These are phyloP conservation scores for Heterobasidion irregulare DNA, from an alignment of 1,284 basidiomycete genomes.

Conservation along the genomic window DNA sequence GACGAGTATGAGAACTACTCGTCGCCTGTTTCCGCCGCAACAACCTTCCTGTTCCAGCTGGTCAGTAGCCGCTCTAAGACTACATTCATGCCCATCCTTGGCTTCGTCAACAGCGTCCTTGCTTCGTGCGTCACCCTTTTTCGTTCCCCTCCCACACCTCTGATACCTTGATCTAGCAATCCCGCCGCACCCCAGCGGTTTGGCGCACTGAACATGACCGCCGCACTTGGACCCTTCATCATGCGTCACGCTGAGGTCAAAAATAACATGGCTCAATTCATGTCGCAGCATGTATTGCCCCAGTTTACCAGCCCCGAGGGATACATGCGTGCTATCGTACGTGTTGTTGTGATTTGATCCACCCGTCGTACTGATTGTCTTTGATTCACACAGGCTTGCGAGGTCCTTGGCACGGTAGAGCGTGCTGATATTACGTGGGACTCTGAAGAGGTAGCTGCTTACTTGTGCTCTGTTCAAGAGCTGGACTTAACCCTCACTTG, in stretches of 20 bases:
- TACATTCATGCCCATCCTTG: constrained; percentile 71
- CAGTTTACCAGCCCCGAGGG: constrained; percentile 58
- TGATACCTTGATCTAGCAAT: constrained; percentile 25
- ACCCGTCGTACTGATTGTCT: constrained; percentile 2
- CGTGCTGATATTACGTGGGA: constrained; percentile 63
- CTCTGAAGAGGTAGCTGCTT: constrained; percentile 44
- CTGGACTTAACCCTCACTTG: background rate
- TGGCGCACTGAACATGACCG: constrained; percentile 77
- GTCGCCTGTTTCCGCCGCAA: constrained; percentile 70
- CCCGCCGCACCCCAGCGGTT: constrained; percentile 60
- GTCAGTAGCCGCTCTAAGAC: constrained; percentile 71
- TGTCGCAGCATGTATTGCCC: constrained; percentile 64
- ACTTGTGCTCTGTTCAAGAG: background rate
- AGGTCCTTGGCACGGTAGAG: constrained; percentile 68
- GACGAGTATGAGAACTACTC: constrained; percentile 77
- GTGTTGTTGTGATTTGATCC: constrained; percentile 19
- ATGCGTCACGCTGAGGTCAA: constrained; percentile 76
- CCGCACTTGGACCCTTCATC: constrained; percentile 66
- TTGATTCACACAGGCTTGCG: constrained; percentile 54
- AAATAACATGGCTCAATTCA: constrained; percentile 68
- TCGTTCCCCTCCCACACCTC: background rate
- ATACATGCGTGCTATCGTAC: constrained; percentile 69
- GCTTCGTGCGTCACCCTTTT: constrained; percentile 40
- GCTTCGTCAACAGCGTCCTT: constrained; percentile 66
- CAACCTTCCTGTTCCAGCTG: constrained; percentile 70